Conservation (phyloP, 2,329 filamentous ascomycete genomes). For the Aurifilum marmelostoma region DNA sequence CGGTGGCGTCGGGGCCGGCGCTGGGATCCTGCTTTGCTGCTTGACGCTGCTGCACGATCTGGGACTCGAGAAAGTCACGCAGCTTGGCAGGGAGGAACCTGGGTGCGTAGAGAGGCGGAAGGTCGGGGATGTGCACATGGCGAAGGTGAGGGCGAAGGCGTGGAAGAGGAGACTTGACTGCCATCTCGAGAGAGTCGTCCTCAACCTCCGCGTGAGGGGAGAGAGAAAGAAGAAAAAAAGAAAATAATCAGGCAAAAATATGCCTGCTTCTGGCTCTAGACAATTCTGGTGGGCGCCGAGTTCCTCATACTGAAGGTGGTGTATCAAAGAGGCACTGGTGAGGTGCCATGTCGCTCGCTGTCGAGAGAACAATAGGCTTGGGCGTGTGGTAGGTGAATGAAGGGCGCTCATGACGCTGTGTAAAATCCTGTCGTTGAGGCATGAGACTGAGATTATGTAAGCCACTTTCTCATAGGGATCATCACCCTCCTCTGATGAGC, state of each 20-base stretch:
- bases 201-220: background rate
- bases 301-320: background rate
- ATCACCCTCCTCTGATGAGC: no score
- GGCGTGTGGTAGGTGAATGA: background rate
- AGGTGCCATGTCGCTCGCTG: background rate
- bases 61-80: conserved; percentile 17
- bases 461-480: no score
- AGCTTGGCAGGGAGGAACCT: conserved; percentile 6
- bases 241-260: background rate
- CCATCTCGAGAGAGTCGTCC: conserved; percentile 7
- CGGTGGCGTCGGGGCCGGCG: background rate
- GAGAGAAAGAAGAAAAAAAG: no score
- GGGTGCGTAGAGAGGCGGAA: conserved; percentile 22
- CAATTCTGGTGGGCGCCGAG: background rate
- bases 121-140: conserved; percentile 28
- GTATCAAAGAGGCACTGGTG: background rate
- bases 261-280: background rate
- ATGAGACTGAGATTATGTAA: conserved; percentile 4
- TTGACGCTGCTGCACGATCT: conserved; percentile 16
- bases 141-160: conserved; percentile 21
- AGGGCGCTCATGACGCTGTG: background rate
- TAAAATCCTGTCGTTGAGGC: background rate
- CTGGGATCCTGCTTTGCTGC: background rate
- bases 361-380: background rate
- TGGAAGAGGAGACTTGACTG: conserved; percentile 7